phyloP scores from a whole-genome alignment of 139 green algal species.

The Chlamydomonas sphaeroides region DNA sequence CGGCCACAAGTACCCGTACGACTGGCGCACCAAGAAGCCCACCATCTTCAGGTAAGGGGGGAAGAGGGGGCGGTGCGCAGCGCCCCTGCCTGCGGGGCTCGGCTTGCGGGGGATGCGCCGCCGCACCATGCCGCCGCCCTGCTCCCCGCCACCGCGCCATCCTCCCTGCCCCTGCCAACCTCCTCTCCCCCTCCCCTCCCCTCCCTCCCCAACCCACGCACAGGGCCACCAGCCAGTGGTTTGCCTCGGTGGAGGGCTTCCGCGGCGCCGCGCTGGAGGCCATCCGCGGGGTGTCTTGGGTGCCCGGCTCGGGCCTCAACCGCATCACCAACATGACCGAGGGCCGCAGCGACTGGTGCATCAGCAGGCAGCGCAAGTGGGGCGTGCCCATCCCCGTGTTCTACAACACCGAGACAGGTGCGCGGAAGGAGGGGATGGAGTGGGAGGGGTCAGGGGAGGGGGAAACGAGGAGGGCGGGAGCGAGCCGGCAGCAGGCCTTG shows the following conservation, averaged over 20 bases:
- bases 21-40: constrained; percentile 99
- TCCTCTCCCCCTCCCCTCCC: no score
- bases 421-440: neutral
- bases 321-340: constrained; percentile 94
- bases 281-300: constrained; percentile 88
- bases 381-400: constrained; percentile 98
- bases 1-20: constrained; percentile 99
- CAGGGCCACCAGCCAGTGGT: constrained; percentile 95
- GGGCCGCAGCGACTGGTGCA: constrained; percentile 97
- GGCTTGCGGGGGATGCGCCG: no score
- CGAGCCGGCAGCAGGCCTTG: no score
- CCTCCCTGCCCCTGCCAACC: no score
- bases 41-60: constrained; percentile 92
- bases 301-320: constrained; percentile 79
- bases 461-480: no score
- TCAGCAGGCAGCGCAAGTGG: constrained; percentile 96
- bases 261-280: constrained; percentile 75
- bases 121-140: no score
- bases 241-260: constrained; percentile 92
- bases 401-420: constrained; percentile 89
- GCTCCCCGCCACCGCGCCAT: neutral
- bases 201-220: no score
- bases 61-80: neutral
- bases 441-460: neutral
- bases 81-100: no score